Evolutionary conservation across 257 asterid species (phyloP).

Genomic region (Plantago ovata): DNA sequence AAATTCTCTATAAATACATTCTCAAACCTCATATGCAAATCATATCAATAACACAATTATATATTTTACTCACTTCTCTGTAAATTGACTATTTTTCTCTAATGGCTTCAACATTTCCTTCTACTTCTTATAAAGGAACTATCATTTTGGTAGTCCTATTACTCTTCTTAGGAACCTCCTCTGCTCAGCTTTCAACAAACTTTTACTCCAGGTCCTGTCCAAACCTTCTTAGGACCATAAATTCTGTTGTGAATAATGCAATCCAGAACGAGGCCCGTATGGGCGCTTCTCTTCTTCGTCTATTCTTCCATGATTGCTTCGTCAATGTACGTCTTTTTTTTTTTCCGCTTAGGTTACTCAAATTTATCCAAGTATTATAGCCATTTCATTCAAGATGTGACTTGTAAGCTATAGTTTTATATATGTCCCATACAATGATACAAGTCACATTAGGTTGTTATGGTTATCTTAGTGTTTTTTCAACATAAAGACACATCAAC

Average conservation of each 20-base stretch:
- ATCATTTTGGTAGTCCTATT: slow-evolving; percentile 34
- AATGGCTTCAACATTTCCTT: slow-evolving; percentile 48
- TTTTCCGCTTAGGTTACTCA: no score
- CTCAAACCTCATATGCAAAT: background rate
- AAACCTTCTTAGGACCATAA: slow-evolving; percentile 38
- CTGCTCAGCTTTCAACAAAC: slow-evolving; percentile 64
- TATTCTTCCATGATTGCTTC: slow-evolving; percentile 88
- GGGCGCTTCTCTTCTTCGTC: slow-evolving; percentile 94
- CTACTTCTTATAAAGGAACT: slow-evolving; percentile 22
- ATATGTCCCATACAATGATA: no score
- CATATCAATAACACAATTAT: slow-evolving; percentile 12
- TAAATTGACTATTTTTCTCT: background rate
- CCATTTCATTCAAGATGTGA: no score
- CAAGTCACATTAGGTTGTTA: no score
- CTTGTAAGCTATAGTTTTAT: no score
- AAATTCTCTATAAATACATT: slow-evolving; percentile 33
- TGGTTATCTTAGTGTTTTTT: no score
- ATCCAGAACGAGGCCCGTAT: slow-evolving; percentile 65
- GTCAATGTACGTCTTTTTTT: slow-evolving; percentile 46
- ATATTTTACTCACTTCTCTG: background rate
- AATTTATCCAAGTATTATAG: no score
- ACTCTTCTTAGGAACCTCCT: slow-evolving; percentile 36
- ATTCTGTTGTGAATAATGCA: slow-evolving; percentile 49
- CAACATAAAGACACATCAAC: no score
- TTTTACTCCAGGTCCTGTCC: slow-evolving; percentile 72